Conservation (phyloP, 805 yeast genomes). For the Ogataea minuta region DNA sequence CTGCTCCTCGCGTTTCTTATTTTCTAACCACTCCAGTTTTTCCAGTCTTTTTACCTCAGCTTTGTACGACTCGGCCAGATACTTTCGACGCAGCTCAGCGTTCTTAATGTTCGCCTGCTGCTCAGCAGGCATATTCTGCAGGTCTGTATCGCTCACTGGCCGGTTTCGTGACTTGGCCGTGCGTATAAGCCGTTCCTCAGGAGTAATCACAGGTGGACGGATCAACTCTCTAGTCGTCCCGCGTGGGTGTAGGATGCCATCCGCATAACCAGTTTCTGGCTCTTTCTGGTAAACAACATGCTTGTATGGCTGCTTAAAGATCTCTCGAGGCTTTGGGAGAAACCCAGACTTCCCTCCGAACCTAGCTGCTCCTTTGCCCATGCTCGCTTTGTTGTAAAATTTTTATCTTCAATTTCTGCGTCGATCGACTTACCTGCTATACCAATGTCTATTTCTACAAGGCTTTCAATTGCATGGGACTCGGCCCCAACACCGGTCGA, state of each 20-base stretch:
- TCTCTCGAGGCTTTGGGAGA: slow-evolving; percentile 73
- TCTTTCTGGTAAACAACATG: slow-evolving; percentile 50
- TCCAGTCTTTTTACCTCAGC: slow-evolving; percentile 38
- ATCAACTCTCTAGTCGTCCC: slow-evolving; percentile 58
- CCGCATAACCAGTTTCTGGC: slow-evolving; percentile 66
- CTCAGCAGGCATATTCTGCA: slow-evolving; percentile 35
- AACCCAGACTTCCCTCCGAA: slow-evolving; percentile 75
- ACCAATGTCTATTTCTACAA: slow-evolving; percentile 38
- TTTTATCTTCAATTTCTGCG: slow-evolving; percentile 7
- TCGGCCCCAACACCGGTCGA: slow-evolving; percentile 42
- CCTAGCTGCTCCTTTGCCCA: slow-evolving; percentile 51
- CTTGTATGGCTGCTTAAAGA: slow-evolving; percentile 65
- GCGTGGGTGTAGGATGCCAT: slow-evolving; percentile 64
- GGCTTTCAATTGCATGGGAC: slow-evolving; percentile 53
- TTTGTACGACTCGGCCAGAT: slow-evolving; percentile 57
- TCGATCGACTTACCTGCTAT: slow-evolving; percentile 15
- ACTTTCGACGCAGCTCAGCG: slow-evolving; percentile 69
- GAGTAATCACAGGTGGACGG: slow-evolving; percentile 53
- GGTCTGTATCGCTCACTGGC: slow-evolving; percentile 31
- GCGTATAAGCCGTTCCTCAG: slow-evolving; percentile 54
- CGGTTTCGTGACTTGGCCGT: slow-evolving; percentile 49
- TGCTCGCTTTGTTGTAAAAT: slow-evolving; percentile 20
- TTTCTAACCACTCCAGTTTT: slow-evolving; percentile 32
- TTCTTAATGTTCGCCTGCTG: slow-evolving; percentile 49
- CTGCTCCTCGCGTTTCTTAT: slow-evolving; percentile 21